Conservation (phyloP, 2,329 filamentous ascomycete species). For the Botrytis elliptica region DNA sequence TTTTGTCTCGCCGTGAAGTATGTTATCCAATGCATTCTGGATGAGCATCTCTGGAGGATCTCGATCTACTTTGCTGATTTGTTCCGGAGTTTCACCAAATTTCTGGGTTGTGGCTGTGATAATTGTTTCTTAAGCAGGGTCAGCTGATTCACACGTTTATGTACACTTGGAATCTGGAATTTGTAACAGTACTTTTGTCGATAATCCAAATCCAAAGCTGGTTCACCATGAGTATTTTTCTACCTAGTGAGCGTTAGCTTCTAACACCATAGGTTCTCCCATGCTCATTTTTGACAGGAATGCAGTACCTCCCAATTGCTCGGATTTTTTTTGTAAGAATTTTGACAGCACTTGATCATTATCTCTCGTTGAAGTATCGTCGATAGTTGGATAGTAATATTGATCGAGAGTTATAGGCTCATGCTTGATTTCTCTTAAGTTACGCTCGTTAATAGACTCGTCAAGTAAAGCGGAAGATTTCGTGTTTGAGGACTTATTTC, state of each 20-base stretch:
- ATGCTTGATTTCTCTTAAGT: neutral
- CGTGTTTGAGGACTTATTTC: neutral
- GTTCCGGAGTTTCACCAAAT: neutral
- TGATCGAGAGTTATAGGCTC: neutral
- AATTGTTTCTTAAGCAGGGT: neutral
- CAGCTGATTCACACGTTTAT: neutral
- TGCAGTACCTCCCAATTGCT: neutral
- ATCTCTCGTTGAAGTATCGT: neutral
- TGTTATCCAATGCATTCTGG: neutral
- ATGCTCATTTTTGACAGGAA: neutral
- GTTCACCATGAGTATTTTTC: neutral
- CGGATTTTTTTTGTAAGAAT: neutral
- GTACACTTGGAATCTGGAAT: neutral
- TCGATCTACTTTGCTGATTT: neutral
- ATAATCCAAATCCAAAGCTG: constrained; percentile 9
- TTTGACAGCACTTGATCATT: constrained; percentile 4
- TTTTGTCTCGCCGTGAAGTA: neutral
- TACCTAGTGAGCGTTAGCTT: neutral
- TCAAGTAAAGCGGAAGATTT: too few relatives aligned
- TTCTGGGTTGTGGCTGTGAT: neutral
- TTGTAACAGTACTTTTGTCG: neutral
- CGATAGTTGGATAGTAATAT: neutral
- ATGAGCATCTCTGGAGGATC: neutral
- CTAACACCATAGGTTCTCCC: too few relatives aligned
- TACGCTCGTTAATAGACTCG: too few relatives aligned